Evolutionary conservation across 129 eudicot species (phyloP), one percentile per base, ranked within the genome.

Genomic region (Erigeron canadensis): DNA sequence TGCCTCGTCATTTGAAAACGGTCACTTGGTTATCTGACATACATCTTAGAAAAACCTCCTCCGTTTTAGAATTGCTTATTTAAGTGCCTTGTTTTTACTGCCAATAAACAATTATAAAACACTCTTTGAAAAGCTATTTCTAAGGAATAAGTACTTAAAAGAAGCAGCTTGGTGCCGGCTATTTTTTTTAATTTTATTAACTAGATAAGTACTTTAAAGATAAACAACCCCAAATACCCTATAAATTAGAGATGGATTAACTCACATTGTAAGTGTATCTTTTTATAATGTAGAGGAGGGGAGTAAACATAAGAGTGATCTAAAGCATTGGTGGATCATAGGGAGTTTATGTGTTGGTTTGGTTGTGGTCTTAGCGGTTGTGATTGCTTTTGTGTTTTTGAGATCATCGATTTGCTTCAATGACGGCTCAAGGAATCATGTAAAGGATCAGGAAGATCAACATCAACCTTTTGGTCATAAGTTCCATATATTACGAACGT

Each of bases 251-350:
- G 19, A 41, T 47, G 39, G 44, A 62, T 21, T 22, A 46, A 42
- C 38, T 55, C 5, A 66, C 5, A 21, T 22, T 23, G 68, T 48
- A 18, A 67, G n/a, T 73, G 34, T 17, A 10, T 53, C 4, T 53
- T 53, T 23, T 23, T 1, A 23, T 73, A 63, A 48, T 51, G 58
- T 87, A 89, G 96, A 18, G 62, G 74, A 64, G 69, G 69, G 45
- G 23, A 75, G 42, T 37, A 62, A 79, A 77, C 92, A 87, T 69
- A 84, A 82, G 87, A 72, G 42, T 73, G 87, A 78, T 50, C 57
- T 50, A 12, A 87, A 88, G 18, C 92, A 82, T 74, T 77, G 84
- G 87, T 94, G 99, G 99, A 94, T 94, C 53, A 67, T 94, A 41
- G 99, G 97, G 69, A 58, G 90, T 62, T 67, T 86, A 22, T 89